Percentiles rank a stretch among this genome's conserved stretches.
These are phyloP conservation scores for Amborella trichopoda DNA, from an alignment of 164 flowering plant genomes.

Conservation along the genomic window DNA sequence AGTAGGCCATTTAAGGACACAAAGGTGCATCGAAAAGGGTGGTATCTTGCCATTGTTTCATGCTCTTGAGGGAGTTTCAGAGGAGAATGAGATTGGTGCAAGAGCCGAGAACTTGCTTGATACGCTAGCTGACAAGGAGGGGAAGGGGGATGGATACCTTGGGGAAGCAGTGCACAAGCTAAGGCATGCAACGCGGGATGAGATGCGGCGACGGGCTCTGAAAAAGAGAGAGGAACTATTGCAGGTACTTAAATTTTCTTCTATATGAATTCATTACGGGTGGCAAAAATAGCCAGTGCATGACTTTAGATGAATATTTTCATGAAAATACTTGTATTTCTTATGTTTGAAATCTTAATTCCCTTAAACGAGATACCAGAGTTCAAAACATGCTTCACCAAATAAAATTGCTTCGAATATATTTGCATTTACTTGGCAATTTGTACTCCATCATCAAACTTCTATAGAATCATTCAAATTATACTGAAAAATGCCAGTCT, in stretches of 20 bases:
- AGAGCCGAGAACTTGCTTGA: conserved; percentile 95
- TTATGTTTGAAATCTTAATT: too few relatives aligned
- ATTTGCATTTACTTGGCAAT: too few relatives aligned
- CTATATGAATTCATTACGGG: too few relatives aligned
- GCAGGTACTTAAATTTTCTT: conserved; percentile 45
- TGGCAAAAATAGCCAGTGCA: too few relatives aligned
- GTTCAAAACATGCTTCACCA: too few relatives aligned
- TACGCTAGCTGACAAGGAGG: conserved; percentile 74
- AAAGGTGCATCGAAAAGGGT: conserved; percentile 70
- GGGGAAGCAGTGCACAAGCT: conserved; percentile 58
- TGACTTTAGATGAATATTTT: too few relatives aligned
- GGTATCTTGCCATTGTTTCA: conserved; percentile 84
- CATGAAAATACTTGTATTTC: too few relatives aligned
- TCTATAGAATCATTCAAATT: too few relatives aligned
- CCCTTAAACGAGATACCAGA: too few relatives aligned
- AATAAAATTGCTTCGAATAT: too few relatives aligned
- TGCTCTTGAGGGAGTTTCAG: conserved; percentile 91
- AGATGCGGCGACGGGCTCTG: conserved; percentile 86
- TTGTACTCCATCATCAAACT: too few relatives aligned
- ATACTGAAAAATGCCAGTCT: too few relatives aligned
- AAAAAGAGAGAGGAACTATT: conserved; percentile 72
- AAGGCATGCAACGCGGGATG: conserved; percentile 90
- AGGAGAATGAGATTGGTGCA: conserved; percentile 96
- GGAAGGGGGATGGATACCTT: conserved; percentile 79
- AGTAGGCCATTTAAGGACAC: conserved; percentile 88